Evolutionary conservation across 257 asterid species (phyloP).

Genomic region (Anisodus acutangulus): DNA sequence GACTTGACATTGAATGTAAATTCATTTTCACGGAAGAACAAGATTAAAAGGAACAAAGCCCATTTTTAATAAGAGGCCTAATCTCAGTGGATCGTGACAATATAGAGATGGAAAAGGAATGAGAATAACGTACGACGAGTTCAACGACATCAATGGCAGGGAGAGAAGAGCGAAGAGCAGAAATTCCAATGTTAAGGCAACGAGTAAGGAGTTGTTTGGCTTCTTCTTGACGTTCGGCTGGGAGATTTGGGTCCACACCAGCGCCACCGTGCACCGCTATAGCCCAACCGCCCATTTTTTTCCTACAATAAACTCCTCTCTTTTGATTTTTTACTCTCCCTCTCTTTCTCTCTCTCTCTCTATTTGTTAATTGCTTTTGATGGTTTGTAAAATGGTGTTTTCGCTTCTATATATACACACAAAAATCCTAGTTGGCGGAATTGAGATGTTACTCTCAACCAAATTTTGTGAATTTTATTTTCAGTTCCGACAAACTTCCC

Average conservation of each 20-base stretch:
- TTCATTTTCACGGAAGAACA: background rate
- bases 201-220: constrained; percentile 88
- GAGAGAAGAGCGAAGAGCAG: constrained; percentile 74
- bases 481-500: constrained; percentile 7
- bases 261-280: constrained; percentile 99
- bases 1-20: background rate
- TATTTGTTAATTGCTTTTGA: background rate
- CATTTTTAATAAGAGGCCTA: background rate
- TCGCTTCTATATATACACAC: background rate
- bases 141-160: constrained; percentile 93
- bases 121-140: constrained; percentile 62
- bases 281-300: constrained; percentile 90
- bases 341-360: constrained; percentile 6
- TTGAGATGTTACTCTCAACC: background rate
- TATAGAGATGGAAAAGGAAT: too few species aligned
- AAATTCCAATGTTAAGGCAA: constrained; percentile 77
- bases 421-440: background rate
- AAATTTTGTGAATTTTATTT: background rate
- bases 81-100: background rate
- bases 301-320: background rate
- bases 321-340: background rate
- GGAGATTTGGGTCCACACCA: constrained; percentile 97
- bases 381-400: background rate
- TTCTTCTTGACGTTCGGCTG: constrained; percentile 72
- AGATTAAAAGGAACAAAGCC: too few species aligned